Evolutionary conservation across 495 filamentous ascomycete species (phyloP), one percentile per base, ranked within the genome.

Genomic region (Lentithecium fluviatile): DNA sequence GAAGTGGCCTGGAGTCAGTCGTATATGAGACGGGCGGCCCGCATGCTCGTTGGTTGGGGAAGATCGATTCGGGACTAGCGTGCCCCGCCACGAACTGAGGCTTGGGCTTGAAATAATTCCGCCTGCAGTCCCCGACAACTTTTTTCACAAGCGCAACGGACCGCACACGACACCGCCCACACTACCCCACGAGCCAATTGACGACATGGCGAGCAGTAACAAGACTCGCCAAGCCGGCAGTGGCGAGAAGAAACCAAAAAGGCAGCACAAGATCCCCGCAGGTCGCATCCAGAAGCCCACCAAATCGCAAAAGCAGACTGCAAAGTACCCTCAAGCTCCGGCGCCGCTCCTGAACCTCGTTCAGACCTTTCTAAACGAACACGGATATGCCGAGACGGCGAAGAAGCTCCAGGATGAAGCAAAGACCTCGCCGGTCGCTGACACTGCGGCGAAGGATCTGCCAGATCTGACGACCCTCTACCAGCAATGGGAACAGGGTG

Each of bases 311-410:
- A 38, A 11, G 8, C 34, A 40, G 32, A 11, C 7, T n/a, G 17
- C 45, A 15, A 65, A 61, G 25, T n/a, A 32, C 46, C 56, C 58
- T 23, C 37, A 66, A 46, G 54, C 63, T 12, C 58, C 60, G 2
- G 45, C 45, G 3, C 49, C 59, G 21, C 60, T 70, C 17, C 8
- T 70, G 13, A 50, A 52, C 17, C 64, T 70, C 42, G 64, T 70
- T 6, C 45, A 38, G 2, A 24, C 25, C 20, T 70, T 70, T 49
- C 56, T 70, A 29, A 42, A 45, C 11, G 56, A 60, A 11, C 42
- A 70, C 25, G 67, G 67, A 42, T 67, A 67, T 36, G 45, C 37
- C 13, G 51, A 67, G 11, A 45, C 67, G 13, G 64, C 52, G 1
- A 20, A 37, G 21, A 55, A 51, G 1, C 55, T 69, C 7, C 25